Evolutionary conservation across 176 grass and related monocot species (phyloP).

Genomic region (Zea luxurians): DNA sequence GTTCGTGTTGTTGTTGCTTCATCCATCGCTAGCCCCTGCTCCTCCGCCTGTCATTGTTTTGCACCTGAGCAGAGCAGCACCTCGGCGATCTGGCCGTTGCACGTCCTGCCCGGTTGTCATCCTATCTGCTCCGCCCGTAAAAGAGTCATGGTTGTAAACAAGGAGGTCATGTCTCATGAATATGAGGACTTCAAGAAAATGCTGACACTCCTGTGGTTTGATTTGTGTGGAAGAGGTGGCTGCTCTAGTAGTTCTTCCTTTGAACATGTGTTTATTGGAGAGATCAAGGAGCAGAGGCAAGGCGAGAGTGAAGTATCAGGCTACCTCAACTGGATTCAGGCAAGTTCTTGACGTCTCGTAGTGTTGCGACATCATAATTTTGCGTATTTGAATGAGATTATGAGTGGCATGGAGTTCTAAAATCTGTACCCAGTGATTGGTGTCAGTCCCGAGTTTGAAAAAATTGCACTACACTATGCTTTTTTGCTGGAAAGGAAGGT

Average conservation of each 20-base stretch:
- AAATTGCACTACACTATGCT: conserved; percentile 66
- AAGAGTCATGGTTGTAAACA: background rate
- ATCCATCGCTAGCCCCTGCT: no score
- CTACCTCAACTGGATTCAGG: conserved; percentile 90
- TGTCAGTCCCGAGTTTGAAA: conserved; percentile 64
- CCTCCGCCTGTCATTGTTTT: no score
- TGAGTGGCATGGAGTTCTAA: conserved; percentile 68
- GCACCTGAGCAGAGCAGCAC: no score
- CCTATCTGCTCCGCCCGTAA: no score
- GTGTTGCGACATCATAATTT: conserved; percentile 1
- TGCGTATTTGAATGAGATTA: conserved; percentile 10
- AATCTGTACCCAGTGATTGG: conserved; percentile 68
- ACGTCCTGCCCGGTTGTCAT: no score
- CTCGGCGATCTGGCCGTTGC: no score
- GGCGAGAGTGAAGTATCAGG: conserved; percentile 60
- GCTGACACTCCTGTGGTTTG: conserved; percentile 75
- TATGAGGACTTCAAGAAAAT: conserved; percentile 72
- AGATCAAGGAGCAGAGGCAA: conserved; percentile 60
- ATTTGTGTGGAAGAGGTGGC: conserved; percentile 82
- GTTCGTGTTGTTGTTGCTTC: no score
- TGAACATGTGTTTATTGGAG: conserved; percentile 98
- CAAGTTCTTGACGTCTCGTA: conserved; percentile 31
- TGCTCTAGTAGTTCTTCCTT: conserved; percentile 67
- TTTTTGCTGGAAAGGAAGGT: conserved; percentile 58
- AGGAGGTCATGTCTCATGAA: conserved; percentile 48